Evolutionary conservation across 2,329 filamentous ascomycete genomes (phyloP).

Genomic region (Colletotrichum brevisporum): DNA sequence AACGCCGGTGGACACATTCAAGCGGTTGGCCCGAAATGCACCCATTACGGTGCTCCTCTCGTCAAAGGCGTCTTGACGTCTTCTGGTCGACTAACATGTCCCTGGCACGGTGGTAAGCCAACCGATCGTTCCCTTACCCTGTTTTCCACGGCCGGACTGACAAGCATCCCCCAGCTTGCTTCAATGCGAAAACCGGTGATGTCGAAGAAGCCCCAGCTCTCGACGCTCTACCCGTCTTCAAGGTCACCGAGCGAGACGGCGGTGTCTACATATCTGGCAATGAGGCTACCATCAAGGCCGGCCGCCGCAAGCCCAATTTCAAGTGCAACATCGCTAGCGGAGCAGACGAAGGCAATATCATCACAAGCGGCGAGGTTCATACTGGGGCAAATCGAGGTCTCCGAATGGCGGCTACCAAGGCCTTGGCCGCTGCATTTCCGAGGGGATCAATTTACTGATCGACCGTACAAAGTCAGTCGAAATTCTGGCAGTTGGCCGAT

Average conservation of each 20-base stretch:
- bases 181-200: conserved; percentile 89
- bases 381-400: conserved; percentile 89
- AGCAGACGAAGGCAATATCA: conserved; percentile 72
- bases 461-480: conserved; percentile 97
- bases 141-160: too few relatives aligned
- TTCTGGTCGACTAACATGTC: conserved; percentile 88
- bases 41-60: conserved; percentile 93
- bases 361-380: conserved; percentile 92
- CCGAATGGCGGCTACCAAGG: conserved; percentile 86
- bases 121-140: too few relatives aligned
- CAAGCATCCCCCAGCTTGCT: conserved; percentile 77
- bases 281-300: conserved; percentile 82
- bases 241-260: conserved; percentile 84
- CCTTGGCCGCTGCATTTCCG: too few relatives aligned
- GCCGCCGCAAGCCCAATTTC: conserved; percentile 80
- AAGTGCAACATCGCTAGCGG: conserved; percentile 72
- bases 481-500: conserved; percentile 90
- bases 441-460: conserved; percentile 89
- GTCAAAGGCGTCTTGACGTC: conserved; percentile 87
- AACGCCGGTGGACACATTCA: conserved; percentile 83
- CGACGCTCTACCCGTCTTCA: conserved; percentile 87
- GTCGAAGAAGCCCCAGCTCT: conserved; percentile 95
- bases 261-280: conserved; percentile 88
- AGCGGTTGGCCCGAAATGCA: conserved; percentile 87
- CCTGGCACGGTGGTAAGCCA: conserved; percentile 89